Base-by-base conservation (phyloP, 139 green algal genomes). In the Chlamydomonas eustigma region DNA sequence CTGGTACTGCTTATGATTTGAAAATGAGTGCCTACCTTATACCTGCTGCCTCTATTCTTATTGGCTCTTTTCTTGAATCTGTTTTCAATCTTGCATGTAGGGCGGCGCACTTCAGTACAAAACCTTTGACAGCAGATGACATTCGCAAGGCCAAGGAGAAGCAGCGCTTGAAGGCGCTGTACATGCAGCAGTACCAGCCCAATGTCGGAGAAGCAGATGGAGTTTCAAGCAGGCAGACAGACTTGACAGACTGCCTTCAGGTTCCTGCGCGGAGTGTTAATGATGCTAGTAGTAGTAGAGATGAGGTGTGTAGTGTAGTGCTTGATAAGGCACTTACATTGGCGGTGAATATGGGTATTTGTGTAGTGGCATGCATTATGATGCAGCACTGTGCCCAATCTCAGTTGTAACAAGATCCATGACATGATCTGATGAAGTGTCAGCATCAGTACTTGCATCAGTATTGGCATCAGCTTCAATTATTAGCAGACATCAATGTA, bases 91-190 rank as follows among this genome's bases (percentile, higher is more conserved):
- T 50, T 6, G 8, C 34, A 3, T 30, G 52, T 36, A 28, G n/a
- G 6, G 12, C 12, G 8, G 35, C 67, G 34, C 67, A 74, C 35
- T 74, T 74, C 67, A 74, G 67, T n/a, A 74, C 67, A 25, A 22
- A n/a, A 3, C 67, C 67, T 2, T 50, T 44, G 22, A 68, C 71
- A 1, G 71, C 50, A 3, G 71, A 76, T 39, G 71, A 76, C 44
- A 76, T 76, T 31, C 24, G 44, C 25, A 76, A 76, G 44, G 31
- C 33, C 25, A 64, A 64, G 44, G 36, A 76, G 44, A 76, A 67
- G 44, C 24, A 33, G 24, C n/a, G n/a, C 3, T 34, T 37, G n/a
- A 8, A 68, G 52, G 52, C 52, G 6, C 6, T 33, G 52, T 68
- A 68, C 22, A 25, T 35, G 52, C 4, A 4, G 12, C 6, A 28